Evolutionary conservation across 2,329 filamentous ascomycete genomes (phyloP).

Genomic region (Stagonosporopsis vannaccii): DNA sequence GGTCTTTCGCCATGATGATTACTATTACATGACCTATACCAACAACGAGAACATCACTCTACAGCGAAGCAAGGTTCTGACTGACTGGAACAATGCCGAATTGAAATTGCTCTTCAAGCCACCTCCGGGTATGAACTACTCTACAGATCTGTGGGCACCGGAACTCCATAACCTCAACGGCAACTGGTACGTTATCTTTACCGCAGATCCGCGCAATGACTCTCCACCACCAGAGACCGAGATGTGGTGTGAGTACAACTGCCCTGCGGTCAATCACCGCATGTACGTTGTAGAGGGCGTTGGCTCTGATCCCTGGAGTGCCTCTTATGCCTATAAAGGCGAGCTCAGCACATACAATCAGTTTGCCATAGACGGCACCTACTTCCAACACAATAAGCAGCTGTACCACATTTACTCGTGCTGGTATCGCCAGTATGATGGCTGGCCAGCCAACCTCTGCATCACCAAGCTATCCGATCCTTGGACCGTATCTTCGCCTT

Average conservation of each 20-base stretch:
- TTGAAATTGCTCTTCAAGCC: conserved; percentile 54
- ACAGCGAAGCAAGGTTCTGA: conserved; percentile 51
- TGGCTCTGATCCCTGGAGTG: conserved; percentile 55
- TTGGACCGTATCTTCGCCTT: conserved; percentile 56
- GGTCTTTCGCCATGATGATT: conserved; percentile 52
- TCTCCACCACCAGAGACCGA: conserved; percentile 56
- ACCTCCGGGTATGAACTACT: conserved; percentile 53
- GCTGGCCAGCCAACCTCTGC: conserved; percentile 62
- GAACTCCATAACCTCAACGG: conserved; percentile 58
- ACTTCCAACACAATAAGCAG: conserved; percentile 53
- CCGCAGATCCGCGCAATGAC: conserved; percentile 58
- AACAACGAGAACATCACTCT: conserved; percentile 55
- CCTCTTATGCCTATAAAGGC: conserved; percentile 54
- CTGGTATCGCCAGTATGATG: conserved; percentile 54
- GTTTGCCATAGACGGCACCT: conserved; percentile 63
- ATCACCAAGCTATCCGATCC: conserved; percentile 60
- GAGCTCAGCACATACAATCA: conserved; percentile 61
- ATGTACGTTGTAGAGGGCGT: conserved; percentile 60
- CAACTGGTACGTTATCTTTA: conserved; percentile 62
- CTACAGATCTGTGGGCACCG: conserved; percentile 59
- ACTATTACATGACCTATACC: conserved; percentile 57
- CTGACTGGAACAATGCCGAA: conserved; percentile 56
- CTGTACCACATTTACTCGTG: conserved; percentile 52
- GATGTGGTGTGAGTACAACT: conserved; percentile 58
- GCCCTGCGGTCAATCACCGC: conserved; percentile 59